A percentile compares a stretch with the other conserved stretches of the same genome.
Evolutionary conservation across 2,329 filamentous ascomycete genomes (phyloP).

Genomic region (Colletotrichum chlorophyti): DNA sequence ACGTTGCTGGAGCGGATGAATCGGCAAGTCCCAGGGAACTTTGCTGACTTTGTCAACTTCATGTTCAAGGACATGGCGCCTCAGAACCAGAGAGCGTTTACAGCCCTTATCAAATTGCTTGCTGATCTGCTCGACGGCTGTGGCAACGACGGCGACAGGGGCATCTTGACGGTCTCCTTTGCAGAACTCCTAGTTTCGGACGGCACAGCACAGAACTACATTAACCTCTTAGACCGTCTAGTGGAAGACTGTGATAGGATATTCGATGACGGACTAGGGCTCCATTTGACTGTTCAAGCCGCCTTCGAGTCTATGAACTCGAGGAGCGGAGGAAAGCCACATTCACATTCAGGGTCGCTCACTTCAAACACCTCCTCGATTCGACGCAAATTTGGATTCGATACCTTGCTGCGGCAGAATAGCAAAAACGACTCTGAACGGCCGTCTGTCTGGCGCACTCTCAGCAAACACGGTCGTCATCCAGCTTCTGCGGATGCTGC

Average conservation of each 20-base stretch:
- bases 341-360: slow-evolving; percentile 74
- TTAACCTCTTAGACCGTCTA: slow-evolving; percentile 85
- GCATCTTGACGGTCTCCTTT: slow-evolving; percentile 86
- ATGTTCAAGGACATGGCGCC: slow-evolving; percentile 72
- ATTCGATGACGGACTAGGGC: slow-evolving; percentile 63
- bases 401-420: slow-evolving; percentile 77
- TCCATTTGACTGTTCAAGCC: slow-evolving; percentile 38
- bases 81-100: slow-evolving; percentile 78
- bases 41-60: slow-evolving; percentile 71
- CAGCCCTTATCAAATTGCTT: slow-evolving; percentile 82
- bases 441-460: slow-evolving; percentile 81
- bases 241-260: slow-evolving; percentile 89
- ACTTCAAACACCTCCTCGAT: slow-evolving; percentile 88
- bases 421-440: slow-evolving; percentile 77
- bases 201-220: slow-evolving; percentile 80
- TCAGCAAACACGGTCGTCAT: slow-evolving; percentile 80
- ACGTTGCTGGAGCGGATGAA: slow-evolving; percentile 74
- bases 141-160: slow-evolving; percentile 88
- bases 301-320: slow-evolving; percentile 67
- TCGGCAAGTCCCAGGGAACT: slow-evolving; percentile 75
- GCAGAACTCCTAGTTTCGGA: slow-evolving; percentile 84
- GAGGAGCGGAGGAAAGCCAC: slow-evolving; percentile 63
- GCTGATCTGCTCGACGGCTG: slow-evolving; percentile 89
- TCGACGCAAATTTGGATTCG: slow-evolving; percentile 82
- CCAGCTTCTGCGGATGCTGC: slow-evolving; percentile 64